A percentile compares a stretch with the other conserved stretches of the same genome.
These are phyloP conservation scores for Vachellia collinsii DNA, from an alignment of 306 rosid species.

Conservation along the genomic window DNA sequence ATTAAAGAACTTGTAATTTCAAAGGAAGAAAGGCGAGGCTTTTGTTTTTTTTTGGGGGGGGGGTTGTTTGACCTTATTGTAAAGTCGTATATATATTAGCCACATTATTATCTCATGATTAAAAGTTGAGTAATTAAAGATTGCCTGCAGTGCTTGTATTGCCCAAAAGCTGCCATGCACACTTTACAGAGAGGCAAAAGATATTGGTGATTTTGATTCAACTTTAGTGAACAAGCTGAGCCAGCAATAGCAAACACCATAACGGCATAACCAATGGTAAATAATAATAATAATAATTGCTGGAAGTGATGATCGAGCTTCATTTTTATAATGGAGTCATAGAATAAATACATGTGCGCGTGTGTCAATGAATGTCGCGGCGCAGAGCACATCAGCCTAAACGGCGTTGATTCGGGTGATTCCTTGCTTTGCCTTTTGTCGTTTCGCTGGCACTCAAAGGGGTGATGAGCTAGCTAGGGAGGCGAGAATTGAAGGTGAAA, in stretches of 20 bases:
- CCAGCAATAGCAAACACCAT: background rate
- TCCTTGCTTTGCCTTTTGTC: constrained; percentile 66
- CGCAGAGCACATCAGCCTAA: constrained; percentile 64
- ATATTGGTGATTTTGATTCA: constrained; percentile 11
- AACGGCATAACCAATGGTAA: background rate
- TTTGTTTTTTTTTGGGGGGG: too few species aligned
- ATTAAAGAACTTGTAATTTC: too few species aligned
- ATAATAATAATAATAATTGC: background rate
- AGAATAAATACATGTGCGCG: background rate
- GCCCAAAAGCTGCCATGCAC: constrained; percentile 36
- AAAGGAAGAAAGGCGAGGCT: background rate
- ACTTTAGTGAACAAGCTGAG: background rate
- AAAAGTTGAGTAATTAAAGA: constrained; percentile 13
- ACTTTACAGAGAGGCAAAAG: constrained; percentile 31
- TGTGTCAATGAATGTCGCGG: constrained; percentile 41
- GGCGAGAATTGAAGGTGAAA: constrained; percentile 25
- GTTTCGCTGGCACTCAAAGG: constrained; percentile 56
- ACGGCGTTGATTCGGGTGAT: constrained; percentile 79
- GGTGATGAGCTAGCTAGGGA: background rate
- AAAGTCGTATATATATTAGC: constrained; percentile 21
- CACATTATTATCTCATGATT: constrained; percentile 30
- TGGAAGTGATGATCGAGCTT: background rate
- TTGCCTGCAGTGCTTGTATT: background rate
- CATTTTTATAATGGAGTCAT: background rate
- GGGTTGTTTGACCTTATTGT: constrained; percentile 18